Evolutionary conservation across 2,329 filamentous ascomycete genomes (phyloP), one percentile per base, ranked within the genome.

Genomic region (Dothistroma pini): DNA sequence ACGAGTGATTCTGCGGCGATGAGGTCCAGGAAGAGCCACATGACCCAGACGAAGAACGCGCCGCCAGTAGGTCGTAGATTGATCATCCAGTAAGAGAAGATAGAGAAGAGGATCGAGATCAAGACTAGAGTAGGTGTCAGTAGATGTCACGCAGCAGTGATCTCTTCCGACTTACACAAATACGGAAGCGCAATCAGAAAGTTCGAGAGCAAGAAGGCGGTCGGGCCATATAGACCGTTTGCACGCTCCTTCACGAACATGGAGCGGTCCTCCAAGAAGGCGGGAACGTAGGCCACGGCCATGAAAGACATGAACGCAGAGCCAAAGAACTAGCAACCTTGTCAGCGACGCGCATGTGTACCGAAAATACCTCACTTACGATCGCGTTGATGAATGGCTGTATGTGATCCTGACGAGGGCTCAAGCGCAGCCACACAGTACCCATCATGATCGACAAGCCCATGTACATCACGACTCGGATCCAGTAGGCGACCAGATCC

Each of bases 1-100:
- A 96, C 90, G 0, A 96, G 84, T 0, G 88, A 89, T 75, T 95
- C 91, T 14, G 90, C 91, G 0, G 91, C 90, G 1, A 95, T 75
- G 0, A 96, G 83, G 70, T 96, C 90, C 19, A 95, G 82, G 78
- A 93, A 95, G 1, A 95, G 81, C 89, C 90, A 96, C 77, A 93
- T 83, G 1, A 92, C 81, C 85, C 86, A 95, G 19, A 80, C 86
- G 75, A 90, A 89, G 77, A 96, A 96, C 1, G 86, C 86, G 0
- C 74, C 62, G 0, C 81, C 87, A 0, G 80, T 83, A 1, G 87
- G 84, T 2, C 83, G 83, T 75, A 95, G 91, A 75, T 90, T 89
- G 54, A 84, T 84, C 1, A 96, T 84, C 87, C 88, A 95, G 80
- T 95, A 95, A 2, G 85, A 83, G 54, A 93, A 83, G 21, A 86